Evolutionary conservation across 257 asterid species (phyloP), one percentile per base, ranked within the genome.

Genomic region (Penstemon barbatus): DNA sequence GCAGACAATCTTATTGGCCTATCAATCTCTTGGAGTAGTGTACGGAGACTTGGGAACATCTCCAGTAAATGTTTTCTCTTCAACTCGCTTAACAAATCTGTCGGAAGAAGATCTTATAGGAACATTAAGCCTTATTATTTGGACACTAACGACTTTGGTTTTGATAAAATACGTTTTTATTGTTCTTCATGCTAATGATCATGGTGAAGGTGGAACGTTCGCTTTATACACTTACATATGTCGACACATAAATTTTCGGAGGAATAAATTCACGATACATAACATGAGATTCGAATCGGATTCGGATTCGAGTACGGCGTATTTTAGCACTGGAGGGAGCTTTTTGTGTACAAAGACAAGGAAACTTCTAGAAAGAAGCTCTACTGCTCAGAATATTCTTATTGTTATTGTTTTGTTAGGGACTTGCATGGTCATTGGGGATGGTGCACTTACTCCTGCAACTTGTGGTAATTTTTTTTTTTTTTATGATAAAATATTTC

Each of bases 181-280:
- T 38, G 96, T 87, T 11, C 65, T 83, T 5, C 82, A 82, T 40
- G 95, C 93, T 0, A 77, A 90, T 55, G 95, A 90, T 77, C 85
- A 90, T 18, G 97, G 97, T 4, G 97, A 90, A 76, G 97, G 95
- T 3, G 95, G 97, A 0, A 85, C 97, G 3, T 90, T 90, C 42
- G 93, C 97, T n/a, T 71, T 85, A 68, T 90, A 90, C 57, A 87
- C 93, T 0, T 77, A 69, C 40, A 75, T 87, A 5, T 80, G 86
- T 13, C 84, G 81, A 11, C 89, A 85, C 61, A 38, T 89, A 2
- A 80, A 79, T 36, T 76, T 89, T 25, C 68, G 53, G 58, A 81
- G 78, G 83, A 25, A 25, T 25, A 87, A 76, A 10, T 75, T 85
- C 70, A 66, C 79, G 3, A 74, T 78, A 46, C 82, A 72, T 51